phyloP scores from a whole-genome alignment of 2,329 filamentous ascomycete species.

The Periconia macrospinosa region DNA sequence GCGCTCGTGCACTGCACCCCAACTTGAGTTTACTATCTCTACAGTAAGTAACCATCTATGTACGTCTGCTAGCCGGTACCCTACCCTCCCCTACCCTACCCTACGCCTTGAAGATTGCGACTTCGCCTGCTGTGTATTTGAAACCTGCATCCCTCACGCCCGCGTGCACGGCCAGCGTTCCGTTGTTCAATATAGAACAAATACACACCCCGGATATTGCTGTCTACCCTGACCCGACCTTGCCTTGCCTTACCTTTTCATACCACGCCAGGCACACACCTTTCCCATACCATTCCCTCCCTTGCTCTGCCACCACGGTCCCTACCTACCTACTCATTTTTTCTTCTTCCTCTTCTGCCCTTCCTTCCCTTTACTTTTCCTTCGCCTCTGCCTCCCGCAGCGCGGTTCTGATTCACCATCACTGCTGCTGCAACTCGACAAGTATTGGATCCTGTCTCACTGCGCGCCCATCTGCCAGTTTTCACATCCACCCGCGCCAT shows the following conservation, averaged over 20 bases:
- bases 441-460: constrained; percentile 17
- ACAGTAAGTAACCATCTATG: no score
- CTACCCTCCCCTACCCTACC: no score
- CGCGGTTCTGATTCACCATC: background rate
- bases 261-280: background rate
- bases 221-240: background rate
- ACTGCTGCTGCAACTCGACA: background rate
- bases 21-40: no score
- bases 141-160: constrained; percentile 21
- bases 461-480: constrained; percentile 19
- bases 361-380: constrained; percentile 9
- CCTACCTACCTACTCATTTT: constrained; percentile 2
- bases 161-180: constrained; percentile 19
- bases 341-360: background rate
- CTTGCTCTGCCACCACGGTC: background rate
- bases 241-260: background rate
- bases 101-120: background rate
- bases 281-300: background rate
- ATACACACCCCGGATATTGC: constrained; percentile 14
- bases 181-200: constrained; percentile 24
- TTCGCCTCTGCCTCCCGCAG: constrained; percentile 4
- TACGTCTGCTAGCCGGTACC: no score
- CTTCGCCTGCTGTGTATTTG: constrained; percentile 23
- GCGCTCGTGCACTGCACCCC: background rate
- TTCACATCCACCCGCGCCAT: constrained; percentile 21